Conservation (phyloP, 1,139 yeast genomes). For the Yamadazyma atlantica region DNA sequence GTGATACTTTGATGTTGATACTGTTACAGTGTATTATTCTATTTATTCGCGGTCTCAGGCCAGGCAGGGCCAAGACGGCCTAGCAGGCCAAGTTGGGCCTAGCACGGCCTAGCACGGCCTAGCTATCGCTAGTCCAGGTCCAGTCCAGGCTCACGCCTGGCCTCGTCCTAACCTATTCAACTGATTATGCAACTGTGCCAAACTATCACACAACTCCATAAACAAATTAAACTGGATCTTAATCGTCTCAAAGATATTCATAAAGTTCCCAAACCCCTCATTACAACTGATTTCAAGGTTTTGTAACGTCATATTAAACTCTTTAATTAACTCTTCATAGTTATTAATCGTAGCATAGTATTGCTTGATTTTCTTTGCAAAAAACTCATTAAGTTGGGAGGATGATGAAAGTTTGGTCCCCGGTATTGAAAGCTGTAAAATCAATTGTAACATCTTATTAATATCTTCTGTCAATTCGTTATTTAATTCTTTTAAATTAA, state of each 20-base stretch:
- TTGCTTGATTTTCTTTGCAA: constrained; percentile 58
- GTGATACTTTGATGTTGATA: no score
- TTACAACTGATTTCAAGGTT: constrained; percentile 46
- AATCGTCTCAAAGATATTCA: constrained; percentile 61
- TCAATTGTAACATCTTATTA: constrained; percentile 63
- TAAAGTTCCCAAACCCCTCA: constrained; percentile 53
- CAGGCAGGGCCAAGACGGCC: no score
- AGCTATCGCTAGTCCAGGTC: no score
- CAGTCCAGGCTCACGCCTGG: no score
- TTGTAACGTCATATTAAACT: constrained; percentile 50
- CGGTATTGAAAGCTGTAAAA: constrained; percentile 66
- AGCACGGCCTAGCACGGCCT: no score
- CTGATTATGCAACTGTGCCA: constrained; percentile 86
- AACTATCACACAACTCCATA: constrained; percentile 86
- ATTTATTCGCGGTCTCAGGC: no score
- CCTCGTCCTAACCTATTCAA: constrained; percentile 23
- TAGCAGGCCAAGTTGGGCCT: no score
- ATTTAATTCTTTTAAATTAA: constrained; percentile 37
- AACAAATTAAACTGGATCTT: constrained; percentile 81
- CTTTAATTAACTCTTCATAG: constrained; percentile 74
- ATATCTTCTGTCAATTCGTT: constrained; percentile 69
- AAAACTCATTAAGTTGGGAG: constrained; percentile 47
- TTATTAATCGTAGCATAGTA: constrained; percentile 65
- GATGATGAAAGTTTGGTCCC: constrained; percentile 64
- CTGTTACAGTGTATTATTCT: no score